Percentiles rank a stretch among this genome's conserved stretches.
These are phyloP conservation scores for Colletotrichum shisoi DNA, from an alignment of 2,329 filamentous ascomycete genomes.

Conservation along the genomic window DNA sequence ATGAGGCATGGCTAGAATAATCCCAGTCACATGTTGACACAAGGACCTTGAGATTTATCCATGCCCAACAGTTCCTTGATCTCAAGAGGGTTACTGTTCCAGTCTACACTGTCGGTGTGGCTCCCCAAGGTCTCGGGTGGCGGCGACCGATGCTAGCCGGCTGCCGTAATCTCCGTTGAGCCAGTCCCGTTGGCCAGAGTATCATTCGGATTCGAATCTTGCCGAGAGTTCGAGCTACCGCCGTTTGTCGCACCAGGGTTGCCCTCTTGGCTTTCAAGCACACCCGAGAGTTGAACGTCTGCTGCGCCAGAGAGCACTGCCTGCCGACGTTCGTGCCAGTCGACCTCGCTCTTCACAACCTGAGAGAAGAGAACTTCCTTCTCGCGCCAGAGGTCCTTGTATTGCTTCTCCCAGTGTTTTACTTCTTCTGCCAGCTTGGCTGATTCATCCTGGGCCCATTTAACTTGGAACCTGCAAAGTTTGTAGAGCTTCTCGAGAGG, in stretches of 20 bases:
- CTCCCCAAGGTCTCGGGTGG: not conserved
- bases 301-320: conserved; percentile 61
- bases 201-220: conserved; percentile 14
- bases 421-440: conserved; percentile 71
- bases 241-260: conserved; percentile 19
- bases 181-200: conserved; percentile 23
- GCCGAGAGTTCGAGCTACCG: conserved; percentile 43
- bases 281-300: conserved; percentile 54
- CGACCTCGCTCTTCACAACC: conserved; percentile 70
- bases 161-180: conserved; percentile 23
- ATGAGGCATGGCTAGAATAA: not conserved
- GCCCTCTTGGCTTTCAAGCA: conserved; percentile 43
- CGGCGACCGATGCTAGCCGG: conserved; percentile 8
- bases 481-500: conserved; percentile 67
- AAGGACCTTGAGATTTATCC: conserved; percentile 4
- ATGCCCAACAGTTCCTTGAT: not conserved
- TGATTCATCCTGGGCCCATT: conserved; percentile 74
- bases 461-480: conserved; percentile 74
- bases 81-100: not conserved
- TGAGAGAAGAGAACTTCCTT: conserved; percentile 83
- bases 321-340: conserved; percentile 67
- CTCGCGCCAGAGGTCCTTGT: conserved; percentile 77
- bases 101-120: not conserved
- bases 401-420: conserved; percentile 69
- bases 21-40: not conserved